A percentile compares a stretch with the other conserved stretches of the same genome.
Conservation (phyloP, 345 rosid genomes). For the Populus alba region DNA sequence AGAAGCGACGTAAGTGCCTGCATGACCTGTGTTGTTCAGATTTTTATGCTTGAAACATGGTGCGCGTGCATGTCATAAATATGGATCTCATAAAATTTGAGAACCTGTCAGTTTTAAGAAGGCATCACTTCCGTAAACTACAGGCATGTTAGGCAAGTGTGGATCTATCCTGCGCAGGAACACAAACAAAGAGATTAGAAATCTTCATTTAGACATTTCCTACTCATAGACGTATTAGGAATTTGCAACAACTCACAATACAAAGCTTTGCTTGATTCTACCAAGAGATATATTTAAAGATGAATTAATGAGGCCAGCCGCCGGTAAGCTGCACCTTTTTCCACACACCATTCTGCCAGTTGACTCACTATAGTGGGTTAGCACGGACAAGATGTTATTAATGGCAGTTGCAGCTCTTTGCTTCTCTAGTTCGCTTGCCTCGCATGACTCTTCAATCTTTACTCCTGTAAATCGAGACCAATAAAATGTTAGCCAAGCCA, state of each 20-base stretch:
- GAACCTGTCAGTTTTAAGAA: slow-evolving; percentile 87
- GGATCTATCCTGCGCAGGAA: slow-evolving; percentile 67
- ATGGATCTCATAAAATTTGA: neutral
- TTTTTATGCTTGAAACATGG: neutral
- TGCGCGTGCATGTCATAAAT: neutral
- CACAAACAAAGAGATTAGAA: slow-evolving; percentile 23
- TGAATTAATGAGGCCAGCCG: slow-evolving; percentile 49
- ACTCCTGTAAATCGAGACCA: slow-evolving; percentile 31
- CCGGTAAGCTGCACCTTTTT: slow-evolving; percentile 47
- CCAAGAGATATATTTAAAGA: slow-evolving; percentile 85
- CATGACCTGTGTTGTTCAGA: neutral
- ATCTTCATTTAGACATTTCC: slow-evolving; percentile 15
- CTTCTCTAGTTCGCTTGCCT: slow-evolving; percentile 74
- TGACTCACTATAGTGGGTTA: slow-evolving; percentile 55
- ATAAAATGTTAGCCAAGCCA: slow-evolving; percentile 9
- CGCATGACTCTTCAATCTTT: slow-evolving; percentile 63
- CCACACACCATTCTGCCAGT: slow-evolving; percentile 65
- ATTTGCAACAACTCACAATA: slow-evolving; percentile 87
- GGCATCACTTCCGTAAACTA: slow-evolving; percentile 87
- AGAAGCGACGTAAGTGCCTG: slow-evolving; percentile 14
- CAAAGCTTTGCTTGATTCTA: slow-evolving; percentile 99
- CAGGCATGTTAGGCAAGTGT: slow-evolving; percentile 69
- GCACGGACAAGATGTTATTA: slow-evolving; percentile 54
- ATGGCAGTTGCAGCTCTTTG: slow-evolving; percentile 52
- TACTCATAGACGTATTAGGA: slow-evolving; percentile 20